Conservation (phyloP, 2,329 filamentous ascomycete species). For the Aspergillus jensenii region DNA sequence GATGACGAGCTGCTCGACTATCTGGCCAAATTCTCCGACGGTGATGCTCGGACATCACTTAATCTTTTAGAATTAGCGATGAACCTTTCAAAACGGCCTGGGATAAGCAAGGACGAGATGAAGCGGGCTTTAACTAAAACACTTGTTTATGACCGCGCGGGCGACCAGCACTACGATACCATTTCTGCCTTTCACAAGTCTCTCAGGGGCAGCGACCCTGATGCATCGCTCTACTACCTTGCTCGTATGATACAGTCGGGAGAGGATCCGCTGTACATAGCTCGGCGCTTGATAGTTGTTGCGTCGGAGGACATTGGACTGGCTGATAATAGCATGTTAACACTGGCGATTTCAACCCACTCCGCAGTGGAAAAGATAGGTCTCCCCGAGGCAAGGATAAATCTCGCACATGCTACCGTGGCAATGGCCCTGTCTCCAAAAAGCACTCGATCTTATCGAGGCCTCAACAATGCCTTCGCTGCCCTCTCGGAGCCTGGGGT, state of each 20-base stretch:
- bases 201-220: slow-evolving; percentile 79
- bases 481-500: slow-evolving; percentile 81
- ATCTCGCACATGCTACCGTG: slow-evolving; percentile 81
- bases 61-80: slow-evolving; percentile 90
- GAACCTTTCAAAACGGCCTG: slow-evolving; percentile 65
- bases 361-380: slow-evolving; percentile 89
- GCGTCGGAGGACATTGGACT: slow-evolving; percentile 92
- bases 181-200: slow-evolving; percentile 98
- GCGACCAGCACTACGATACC: slow-evolving; percentile 96
- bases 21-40: slow-evolving; percentile 82
- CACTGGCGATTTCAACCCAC: slow-evolving; percentile 82
- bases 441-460: slow-evolving; percentile 82
- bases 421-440: slow-evolving; percentile 80
- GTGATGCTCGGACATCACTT: slow-evolving; percentile 87
- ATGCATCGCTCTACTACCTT: slow-evolving; percentile 91
- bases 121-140: slow-evolving; percentile 86
- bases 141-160: slow-evolving; percentile 88
- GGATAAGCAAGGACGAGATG: slow-evolving; percentile 71
- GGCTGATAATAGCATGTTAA: slow-evolving; percentile 79
- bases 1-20: slow-evolving; percentile 77
- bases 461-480: slow-evolving; percentile 74
- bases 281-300: slow-evolving; percentile 88
- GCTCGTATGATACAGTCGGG: slow-evolving; percentile 93
- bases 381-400: slow-evolving; percentile 91
- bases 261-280: slow-evolving; percentile 90